Percentiles rank a stretch among this genome's conserved stretches.
phyloP scores from a whole-genome alignment of 2,329 filamentous ascomycete species.

The Aspergillus hortae region DNA sequence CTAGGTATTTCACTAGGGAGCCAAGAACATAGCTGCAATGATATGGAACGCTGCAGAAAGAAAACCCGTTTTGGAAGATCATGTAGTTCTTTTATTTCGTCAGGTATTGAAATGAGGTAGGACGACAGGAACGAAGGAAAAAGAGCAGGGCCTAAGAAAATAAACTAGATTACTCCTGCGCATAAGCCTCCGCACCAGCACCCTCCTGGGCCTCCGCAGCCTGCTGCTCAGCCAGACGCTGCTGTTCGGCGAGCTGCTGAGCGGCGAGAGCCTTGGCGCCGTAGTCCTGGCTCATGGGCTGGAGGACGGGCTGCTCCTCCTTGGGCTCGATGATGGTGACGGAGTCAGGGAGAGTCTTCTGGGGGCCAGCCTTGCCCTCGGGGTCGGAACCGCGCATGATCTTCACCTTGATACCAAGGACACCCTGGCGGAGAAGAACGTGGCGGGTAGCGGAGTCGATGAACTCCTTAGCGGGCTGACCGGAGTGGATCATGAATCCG shows the following conservation, averaged over 20 bases:
- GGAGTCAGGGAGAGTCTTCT: conserved; percentile 95
- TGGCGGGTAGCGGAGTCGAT: conserved; percentile 98
- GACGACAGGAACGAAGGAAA: conserved; percentile 28
- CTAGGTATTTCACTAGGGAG: conserved; percentile 12
- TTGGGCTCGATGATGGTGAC: conserved; percentile 99
- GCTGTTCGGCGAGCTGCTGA: conserved; percentile 53
- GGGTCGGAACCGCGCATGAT: conserved; percentile 99
- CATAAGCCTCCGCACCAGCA: conserved; percentile 41
- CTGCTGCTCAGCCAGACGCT: conserved; percentile 57
- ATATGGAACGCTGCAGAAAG: neutral
- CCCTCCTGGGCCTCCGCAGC: conserved; percentile 46
- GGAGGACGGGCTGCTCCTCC: conserved; percentile 93
- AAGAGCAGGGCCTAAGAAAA: conserved; percentile 25
- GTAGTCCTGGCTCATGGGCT: conserved; percentile 98
- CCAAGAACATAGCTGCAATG: neutral
- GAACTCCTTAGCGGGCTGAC: conserved; percentile 99
- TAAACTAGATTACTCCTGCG: conserved; percentile 45
- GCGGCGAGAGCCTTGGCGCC: conserved; percentile 80
- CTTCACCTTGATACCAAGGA: conserved; percentile 99
- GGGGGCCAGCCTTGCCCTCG: conserved; percentile 96
- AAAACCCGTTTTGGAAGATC: conserved; percentile 18
- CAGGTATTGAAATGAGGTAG: conserved; percentile 32
- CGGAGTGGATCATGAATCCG: conserved; percentile 99
- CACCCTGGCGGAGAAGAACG: conserved; percentile 99
- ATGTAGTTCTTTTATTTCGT: conserved; percentile 36